Evolutionary conservation across 495 filamentous ascomycete genomes (phyloP).

Genomic region (Neurospora hispaniola): DNA sequence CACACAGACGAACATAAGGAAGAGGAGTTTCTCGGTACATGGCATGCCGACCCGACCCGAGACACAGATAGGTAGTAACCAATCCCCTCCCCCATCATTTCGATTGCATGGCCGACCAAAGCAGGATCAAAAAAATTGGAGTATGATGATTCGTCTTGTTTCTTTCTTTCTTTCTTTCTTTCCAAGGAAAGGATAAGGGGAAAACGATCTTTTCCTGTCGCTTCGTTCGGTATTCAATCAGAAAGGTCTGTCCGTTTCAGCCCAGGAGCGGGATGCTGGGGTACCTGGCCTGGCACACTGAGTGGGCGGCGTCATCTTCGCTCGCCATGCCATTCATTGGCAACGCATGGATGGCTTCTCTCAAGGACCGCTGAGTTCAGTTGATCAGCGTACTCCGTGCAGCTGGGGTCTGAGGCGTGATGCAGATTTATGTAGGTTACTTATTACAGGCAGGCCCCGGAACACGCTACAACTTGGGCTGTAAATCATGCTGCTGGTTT

Average conservation of each 20-base stretch:
- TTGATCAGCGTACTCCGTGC: not conserved
- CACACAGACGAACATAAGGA: not conserved
- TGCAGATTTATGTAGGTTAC: not conserved
- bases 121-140: not conserved
- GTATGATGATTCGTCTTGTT: not conserved
- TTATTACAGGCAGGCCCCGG: not conserved
- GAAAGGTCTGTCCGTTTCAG: not conserved
- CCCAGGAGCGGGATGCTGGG: not conserved
- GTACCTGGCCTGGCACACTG: not conserved
- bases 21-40: not conserved
- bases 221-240: not conserved
- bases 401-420: not conserved
- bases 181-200: not conserved
- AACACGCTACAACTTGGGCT: not conserved
- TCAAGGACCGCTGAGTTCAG: not conserved
- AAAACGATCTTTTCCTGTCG: not conserved
- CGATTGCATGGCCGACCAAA: not conserved
- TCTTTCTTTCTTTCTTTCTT: not conserved
- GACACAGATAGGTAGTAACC: not conserved
- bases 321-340: not conserved
- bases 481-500: not conserved
- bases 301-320: not conserved
- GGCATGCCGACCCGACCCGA: not conserved
- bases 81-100: not conserved
- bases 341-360: not conserved